Base-by-base conservation (phyloP, 345 rosid genomes). In the Salix purpurea region DNA sequence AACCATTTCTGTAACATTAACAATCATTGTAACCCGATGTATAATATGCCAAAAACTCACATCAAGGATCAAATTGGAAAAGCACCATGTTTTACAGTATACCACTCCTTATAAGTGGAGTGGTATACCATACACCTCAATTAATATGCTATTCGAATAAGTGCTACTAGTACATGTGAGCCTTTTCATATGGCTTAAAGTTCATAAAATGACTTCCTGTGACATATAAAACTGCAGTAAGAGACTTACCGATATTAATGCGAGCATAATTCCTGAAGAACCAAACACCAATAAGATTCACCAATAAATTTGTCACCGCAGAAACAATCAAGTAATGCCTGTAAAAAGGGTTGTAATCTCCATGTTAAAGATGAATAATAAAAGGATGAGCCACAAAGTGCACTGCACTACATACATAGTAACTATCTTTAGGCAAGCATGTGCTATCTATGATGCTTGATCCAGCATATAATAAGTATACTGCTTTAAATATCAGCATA, bases 301-400 rank as follows among this genome's bases (percentile, higher is more conserved):
- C 99, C 71, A 86, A 75, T 80, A 96, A 87, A 84, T 96, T 93
- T 84, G 98, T 88, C 66, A 96, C 98, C 0, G 99, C 99, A 9
- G 99, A 96, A 77, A 96, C 93, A 89, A 93, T 89, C 91, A 96
- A 85, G 84, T 96, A 96, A 83, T 93, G 99, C 93, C 99, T 96
- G 69, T 85, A 89, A 64, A 66, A 52, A 86, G 32, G 74, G 62
- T 34, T 66, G 6, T 2, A 28, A 36, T 70, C n/a, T 13, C 34
- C 12, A 64, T 24, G 32, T 28, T 4, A 50, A 37, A 10, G 52
- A 62, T n/a, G n/a, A 64, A 24, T 7, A 52, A 52, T 46, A 67
- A 32, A 42, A 18, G 28, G 56, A 37, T 19, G 32, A 65, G 72
- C 24, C 37, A 77, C 18, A 46, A 19, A 60, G 65, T 62, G 16